Evolutionary conservation across 2,329 filamentous ascomycete genomes (phyloP).

Genomic region (Fonsecaea monophora): DNA sequence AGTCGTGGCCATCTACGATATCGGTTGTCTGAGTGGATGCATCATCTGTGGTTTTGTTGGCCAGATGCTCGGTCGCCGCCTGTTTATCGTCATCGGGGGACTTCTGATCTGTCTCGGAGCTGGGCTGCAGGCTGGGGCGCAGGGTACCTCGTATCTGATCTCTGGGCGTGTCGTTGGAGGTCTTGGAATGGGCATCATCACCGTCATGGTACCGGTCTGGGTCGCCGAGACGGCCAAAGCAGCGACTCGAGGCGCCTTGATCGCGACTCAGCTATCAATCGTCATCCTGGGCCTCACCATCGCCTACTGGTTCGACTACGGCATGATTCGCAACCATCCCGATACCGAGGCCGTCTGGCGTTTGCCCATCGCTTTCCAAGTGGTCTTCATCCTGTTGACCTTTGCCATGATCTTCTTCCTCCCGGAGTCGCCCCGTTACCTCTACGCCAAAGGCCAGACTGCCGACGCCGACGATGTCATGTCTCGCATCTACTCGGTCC

Average conservation of each 20-base stretch:
- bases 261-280: slow-evolving; percentile 30
- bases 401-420: slow-evolving; percentile 46
- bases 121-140: slow-evolving; percentile 45
- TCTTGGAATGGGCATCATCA: slow-evolving; percentile 32
- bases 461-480: slow-evolving; percentile 32
- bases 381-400: slow-evolving; percentile 52
- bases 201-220: slow-evolving; percentile 32
- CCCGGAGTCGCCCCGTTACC: slow-evolving; percentile 47
- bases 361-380: slow-evolving; percentile 58
- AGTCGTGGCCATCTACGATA: slow-evolving; percentile 58
- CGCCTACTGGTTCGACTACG: slow-evolving; percentile 34
- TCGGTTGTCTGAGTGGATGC: slow-evolving; percentile 50
- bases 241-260: slow-evolving; percentile 27
- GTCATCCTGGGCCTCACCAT: slow-evolving; percentile 26
- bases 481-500: slow-evolving; percentile 29
- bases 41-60: slow-evolving; percentile 48
- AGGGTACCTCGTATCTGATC: slow-evolving; percentile 34
- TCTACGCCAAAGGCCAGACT: slow-evolving; percentile 24
- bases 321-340: slow-evolving; percentile 27
- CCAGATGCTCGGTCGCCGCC: slow-evolving; percentile 48
- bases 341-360: slow-evolving; percentile 43
- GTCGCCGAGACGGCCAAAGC: slow-evolving; percentile 30
- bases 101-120: slow-evolving; percentile 57
- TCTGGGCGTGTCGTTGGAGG: slow-evolving; percentile 38
- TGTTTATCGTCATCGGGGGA: slow-evolving; percentile 64